Evolutionary conservation across 2,329 filamentous ascomycete species (phyloP), one percentile per base, ranked within the genome.

Genomic region (Fusarium sp.): DNA sequence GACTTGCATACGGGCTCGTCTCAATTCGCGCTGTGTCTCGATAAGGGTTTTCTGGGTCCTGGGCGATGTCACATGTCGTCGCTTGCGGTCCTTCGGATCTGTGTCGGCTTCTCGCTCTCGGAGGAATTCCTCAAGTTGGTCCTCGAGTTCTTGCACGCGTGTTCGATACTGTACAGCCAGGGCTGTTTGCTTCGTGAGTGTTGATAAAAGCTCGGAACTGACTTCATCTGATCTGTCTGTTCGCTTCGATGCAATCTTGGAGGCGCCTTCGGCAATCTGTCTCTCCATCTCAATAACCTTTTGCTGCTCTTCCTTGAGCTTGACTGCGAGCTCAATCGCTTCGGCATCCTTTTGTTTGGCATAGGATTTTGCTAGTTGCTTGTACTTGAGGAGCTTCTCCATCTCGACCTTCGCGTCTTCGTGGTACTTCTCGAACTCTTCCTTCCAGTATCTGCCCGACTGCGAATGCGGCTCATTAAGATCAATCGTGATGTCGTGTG

Each of bases 361-460:
- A 75, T 91, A 94, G 57, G 89, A 91, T 80, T 93, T 94, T 59
- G 92, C 91, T 66, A 93, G 84, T 75, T 92, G 88, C 82, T 94
- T 93, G 83, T 94, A 94, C 75, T 88, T 89, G 75, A 94, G 86
- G 75, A 95, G 84, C 80, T 91, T 93, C 81, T 90, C 89, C 84
- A 94, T 90, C 78, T 94, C 91, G 42, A 84, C 85, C 77, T 88
- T 89, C 67, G 92, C 92, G 66, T 92, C 91, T 43, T 88, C 84
- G 48, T 92, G 89, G 74, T 94, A 95, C 56, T 85, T 86, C 70
- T 93, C 86, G 73, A 92, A 94, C 75, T 93, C 88, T 24, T 88
- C 85, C 79, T 94, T 94, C 92, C 92, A 95, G 79, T 92, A 94
- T 72, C 87, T 89, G 9, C 92, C 92, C 6, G 92, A 93, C 62